Percentiles rank a stretch among this genome's conserved stretches.
These are phyloP conservation scores for Alternaria sp. DNA, from an alignment of 2,329 filamentous ascomycete genomes.

Conservation along the genomic window DNA sequence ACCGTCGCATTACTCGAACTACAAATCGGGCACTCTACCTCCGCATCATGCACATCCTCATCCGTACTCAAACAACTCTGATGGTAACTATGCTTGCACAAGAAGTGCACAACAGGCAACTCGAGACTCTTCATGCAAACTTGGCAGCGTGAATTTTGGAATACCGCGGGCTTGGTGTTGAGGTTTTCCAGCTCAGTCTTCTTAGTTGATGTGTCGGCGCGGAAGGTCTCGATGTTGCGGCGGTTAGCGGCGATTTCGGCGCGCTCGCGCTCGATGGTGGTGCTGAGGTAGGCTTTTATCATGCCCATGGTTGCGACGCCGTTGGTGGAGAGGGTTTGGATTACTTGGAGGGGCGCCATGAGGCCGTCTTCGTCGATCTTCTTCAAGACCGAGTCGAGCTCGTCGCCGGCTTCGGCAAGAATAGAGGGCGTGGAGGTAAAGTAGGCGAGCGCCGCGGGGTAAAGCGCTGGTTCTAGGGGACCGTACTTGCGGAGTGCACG, in stretches of 20 bases:
- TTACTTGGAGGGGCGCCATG: slow-evolving; percentile 95
- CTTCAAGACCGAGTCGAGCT: slow-evolving; percentile 78
- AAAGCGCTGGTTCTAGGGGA: slow-evolving; percentile 86
- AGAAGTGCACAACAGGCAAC: slow-evolving; percentile 89
- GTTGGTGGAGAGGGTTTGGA: slow-evolving; percentile 82
- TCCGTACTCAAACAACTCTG: slow-evolving; percentile 79
- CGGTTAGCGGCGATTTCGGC: slow-evolving; percentile 86
- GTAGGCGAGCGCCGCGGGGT: slow-evolving; percentile 90
- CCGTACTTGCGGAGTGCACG: slow-evolving; percentile 91
- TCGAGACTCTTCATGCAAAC: slow-evolving; percentile 81
- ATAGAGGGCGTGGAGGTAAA: slow-evolving; percentile 85
- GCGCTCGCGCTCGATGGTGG: slow-evolving; percentile 87
- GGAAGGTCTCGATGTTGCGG: slow-evolving; percentile 81
- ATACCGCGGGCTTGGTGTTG: slow-evolving; percentile 79
- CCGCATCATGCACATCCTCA: slow-evolving; percentile 65
- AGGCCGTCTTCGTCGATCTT: slow-evolving; percentile 90
- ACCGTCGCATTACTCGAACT: slow-evolving; percentile 85
- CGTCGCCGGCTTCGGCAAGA: slow-evolving; percentile 83
- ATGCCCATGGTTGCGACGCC: slow-evolving; percentile 95
- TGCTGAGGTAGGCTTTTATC: slow-evolving; percentile 89
- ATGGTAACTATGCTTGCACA: slow-evolving; percentile 97
- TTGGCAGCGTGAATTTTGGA: slow-evolving; percentile 87
- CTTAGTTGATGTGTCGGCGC: slow-evolving; percentile 80
- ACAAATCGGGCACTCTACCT: slow-evolving; percentile 85
- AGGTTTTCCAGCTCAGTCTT: slow-evolving; percentile 79